Evolutionary conservation across 352 stramenopile species (phyloP).

Genomic region (Phytophthora megakarya): DNA sequence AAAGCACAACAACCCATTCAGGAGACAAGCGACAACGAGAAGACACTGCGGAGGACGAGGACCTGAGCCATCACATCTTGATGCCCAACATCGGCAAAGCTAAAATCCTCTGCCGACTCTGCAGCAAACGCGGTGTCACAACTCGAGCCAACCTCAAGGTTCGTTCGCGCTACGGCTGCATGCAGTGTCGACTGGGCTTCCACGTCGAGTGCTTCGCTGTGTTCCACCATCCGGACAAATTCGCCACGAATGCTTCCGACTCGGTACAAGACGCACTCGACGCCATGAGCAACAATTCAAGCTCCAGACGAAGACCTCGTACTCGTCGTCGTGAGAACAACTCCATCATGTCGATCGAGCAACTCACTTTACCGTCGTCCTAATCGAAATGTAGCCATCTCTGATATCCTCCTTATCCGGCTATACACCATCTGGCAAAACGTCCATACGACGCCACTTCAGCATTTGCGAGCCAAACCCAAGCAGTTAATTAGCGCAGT

Average conservation of each 20-base stretch:
- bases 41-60: background rate
- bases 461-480: constrained; percentile 17
- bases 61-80: constrained; percentile 2
- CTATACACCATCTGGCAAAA: constrained; percentile 14
- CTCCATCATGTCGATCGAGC: constrained; percentile 14
- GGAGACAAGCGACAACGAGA: background rate
- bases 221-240: constrained; percentile 16
- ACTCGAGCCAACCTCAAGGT: too few species aligned
- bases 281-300: background rate
- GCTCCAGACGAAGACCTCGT: constrained; percentile 5
- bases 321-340: constrained; percentile 13
- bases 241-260: background rate
- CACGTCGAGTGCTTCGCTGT: constrained; percentile 22
- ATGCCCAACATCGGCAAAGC: constrained; percentile 12
- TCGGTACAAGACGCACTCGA: constrained; percentile 4
- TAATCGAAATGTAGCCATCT: background rate
- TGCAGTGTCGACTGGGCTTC: constrained; percentile 19
- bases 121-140: constrained; percentile 21
- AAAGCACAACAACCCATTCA: too few species aligned
- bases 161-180: constrained; percentile 12
- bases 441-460: constrained; percentile 18
- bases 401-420: constrained; percentile 8
- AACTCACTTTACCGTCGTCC: constrained; percentile 7
- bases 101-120: constrained; percentile 13
- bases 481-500: too few species aligned